Percentiles rank a stretch among this genome's conserved stretches.
These are phyloP conservation scores for Russula lepida DNA, from an alignment of 768 basidiomycete genomes.

Conservation along the genomic window DNA sequence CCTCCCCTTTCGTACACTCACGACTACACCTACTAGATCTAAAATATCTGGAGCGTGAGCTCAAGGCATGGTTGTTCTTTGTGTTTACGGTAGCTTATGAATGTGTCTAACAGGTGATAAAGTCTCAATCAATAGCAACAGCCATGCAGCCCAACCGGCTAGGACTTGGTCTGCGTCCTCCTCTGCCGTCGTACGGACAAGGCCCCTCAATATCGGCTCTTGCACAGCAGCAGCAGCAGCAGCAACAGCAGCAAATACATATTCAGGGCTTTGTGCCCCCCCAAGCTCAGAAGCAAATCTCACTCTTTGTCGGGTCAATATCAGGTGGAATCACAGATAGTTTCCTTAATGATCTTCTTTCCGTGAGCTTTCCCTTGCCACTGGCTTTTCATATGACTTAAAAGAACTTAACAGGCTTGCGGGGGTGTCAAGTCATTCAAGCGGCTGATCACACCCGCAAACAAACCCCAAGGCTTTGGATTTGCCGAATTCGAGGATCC, in stretches of 20 bases:
- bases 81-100: not conserved
- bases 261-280: conserved; percentile 59
- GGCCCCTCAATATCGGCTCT: conserved; percentile 88
- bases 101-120: not conserved
- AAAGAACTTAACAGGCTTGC: conserved; percentile 53
- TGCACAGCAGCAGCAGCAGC: conserved; percentile 66
- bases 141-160: conserved; percentile 62
- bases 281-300: conserved; percentile 60
- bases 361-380: conserved; percentile 40
- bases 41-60: not conserved
- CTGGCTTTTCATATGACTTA: not conserved
- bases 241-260: conserved; percentile 49
- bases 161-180: conserved; percentile 81
- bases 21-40: not conserved
- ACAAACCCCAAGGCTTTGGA: conserved; percentile 93
- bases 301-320: conserved; percentile 90
- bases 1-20: too few relatives aligned
- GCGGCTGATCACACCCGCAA: conserved; percentile 83
- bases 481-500: conserved; percentile 96
- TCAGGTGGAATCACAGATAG: conserved; percentile 84
- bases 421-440: conserved; percentile 88
- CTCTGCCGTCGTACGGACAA: conserved; percentile 82
- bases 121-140: not conserved
- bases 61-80: not conserved
- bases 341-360: conserved; percentile 70